A percentile compares a stretch with the other conserved stretches of the same genome.
phyloP scores from a whole-genome alignment of 2,329 filamentous ascomycete species.

The Amylocarpus encephaloides region DNA sequence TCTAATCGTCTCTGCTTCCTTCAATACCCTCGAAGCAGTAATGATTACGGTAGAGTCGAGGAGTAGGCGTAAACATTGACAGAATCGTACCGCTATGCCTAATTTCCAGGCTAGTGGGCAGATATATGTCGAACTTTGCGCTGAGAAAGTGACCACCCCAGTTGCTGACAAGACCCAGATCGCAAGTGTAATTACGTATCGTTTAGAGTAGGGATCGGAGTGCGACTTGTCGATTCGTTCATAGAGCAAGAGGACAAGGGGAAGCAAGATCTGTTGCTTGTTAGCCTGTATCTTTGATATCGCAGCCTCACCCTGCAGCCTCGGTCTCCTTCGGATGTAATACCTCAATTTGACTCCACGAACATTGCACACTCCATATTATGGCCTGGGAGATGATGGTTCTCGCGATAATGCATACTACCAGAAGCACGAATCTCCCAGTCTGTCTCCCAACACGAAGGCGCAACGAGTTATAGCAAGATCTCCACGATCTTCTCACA shows the following conservation, averaged over 20 bases:
- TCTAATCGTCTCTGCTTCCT: constrained; percentile 1
- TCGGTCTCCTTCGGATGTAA: neutral
- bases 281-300: neutral
- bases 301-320: no score
- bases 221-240: constrained; percentile 3
- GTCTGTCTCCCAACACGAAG: neutral
- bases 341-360: constrained; percentile 12
- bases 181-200: constrained; percentile 1
- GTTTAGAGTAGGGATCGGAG: neutral
- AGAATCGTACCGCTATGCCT: neutral
- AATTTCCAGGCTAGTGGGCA: constrained; percentile 5
- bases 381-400: constrained; percentile 5
- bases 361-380: constrained; percentile 7
- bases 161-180: constrained; percentile 2
- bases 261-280: constrained; percentile 6
- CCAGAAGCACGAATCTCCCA: neutral
- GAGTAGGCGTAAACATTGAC: constrained; percentile 7
- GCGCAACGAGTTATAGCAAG: neutral
- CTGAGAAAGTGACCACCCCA: constrained; percentile 1
- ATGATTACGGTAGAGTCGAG: constrained; percentile 10
- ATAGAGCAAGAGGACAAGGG: constrained; percentile 7
- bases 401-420: constrained; percentile 5
- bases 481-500: neutral
- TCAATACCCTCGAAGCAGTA: constrained; percentile 5
- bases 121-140: constrained; percentile 11